Conservation (phyloP, 2,329 filamentous ascomycete species). For the Fusarium lateritium region DNA sequence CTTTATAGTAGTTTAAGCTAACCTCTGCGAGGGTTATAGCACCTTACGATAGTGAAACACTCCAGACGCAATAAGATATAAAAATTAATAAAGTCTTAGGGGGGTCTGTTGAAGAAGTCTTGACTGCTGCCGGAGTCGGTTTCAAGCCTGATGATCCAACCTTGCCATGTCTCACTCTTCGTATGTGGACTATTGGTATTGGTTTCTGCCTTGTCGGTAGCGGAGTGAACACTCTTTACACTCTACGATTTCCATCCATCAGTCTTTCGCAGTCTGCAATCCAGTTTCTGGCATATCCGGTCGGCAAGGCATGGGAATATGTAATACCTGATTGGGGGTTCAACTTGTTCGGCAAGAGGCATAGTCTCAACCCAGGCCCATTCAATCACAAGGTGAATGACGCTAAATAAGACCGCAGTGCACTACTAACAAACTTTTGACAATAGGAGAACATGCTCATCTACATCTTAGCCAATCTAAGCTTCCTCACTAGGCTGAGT, state of each 20-base stretch:
- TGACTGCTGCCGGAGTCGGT: slow-evolving; percentile 52
- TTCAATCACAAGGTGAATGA: slow-evolving; percentile 53
- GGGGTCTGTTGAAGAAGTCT: slow-evolving; percentile 44
- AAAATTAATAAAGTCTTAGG: background rate
- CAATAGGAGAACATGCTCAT: slow-evolving; percentile 66
- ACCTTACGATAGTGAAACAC: too few species aligned
- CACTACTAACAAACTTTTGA: too few species aligned
- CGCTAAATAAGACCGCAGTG: background rate
- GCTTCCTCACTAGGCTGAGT: slow-evolving; percentile 58
- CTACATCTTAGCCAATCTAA: slow-evolving; percentile 69
- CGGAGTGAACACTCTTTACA: slow-evolving; percentile 59
- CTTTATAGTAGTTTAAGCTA: too few species aligned
- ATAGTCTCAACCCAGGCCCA: slow-evolving; percentile 58
- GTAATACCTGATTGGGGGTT: slow-evolving; percentile 51
- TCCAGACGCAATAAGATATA: too few species aligned
- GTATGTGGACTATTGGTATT: slow-evolving; percentile 58
- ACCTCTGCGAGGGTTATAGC: too few species aligned
- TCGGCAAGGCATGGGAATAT: slow-evolving; percentile 58
- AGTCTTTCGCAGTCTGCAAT: slow-evolving; percentile 54
- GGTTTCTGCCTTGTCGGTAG: slow-evolving; percentile 56
- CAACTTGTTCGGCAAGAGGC: slow-evolving; percentile 42
- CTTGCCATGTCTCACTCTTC: slow-evolving; percentile 55
- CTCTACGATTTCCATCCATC: slow-evolving; percentile 54
- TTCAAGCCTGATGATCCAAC: slow-evolving; percentile 48
- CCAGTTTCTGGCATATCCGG: slow-evolving; percentile 61